Evolutionary conservation across 2,329 filamentous ascomycete species (phyloP).

Genomic region (Alternaria triticimaculans): DNA sequence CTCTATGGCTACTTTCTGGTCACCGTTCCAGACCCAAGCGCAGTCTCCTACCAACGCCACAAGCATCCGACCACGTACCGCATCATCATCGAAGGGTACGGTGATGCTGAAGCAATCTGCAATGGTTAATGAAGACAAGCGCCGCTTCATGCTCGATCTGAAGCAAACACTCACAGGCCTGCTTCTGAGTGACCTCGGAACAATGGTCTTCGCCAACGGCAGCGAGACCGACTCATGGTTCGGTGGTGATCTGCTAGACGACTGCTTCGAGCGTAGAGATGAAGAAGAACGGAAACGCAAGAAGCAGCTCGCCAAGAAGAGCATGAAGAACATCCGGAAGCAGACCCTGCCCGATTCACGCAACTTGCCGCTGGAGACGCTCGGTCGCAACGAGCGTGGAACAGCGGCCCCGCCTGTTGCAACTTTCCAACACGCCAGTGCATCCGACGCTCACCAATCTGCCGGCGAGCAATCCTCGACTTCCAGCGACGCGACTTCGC

Average conservation of each 20-base stretch:
- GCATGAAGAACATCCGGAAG: slow-evolving; percentile 67
- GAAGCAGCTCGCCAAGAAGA: slow-evolving; percentile 52
- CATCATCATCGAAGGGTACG: slow-evolving; percentile 72
- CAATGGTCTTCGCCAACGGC: slow-evolving; percentile 82
- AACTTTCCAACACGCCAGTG: slow-evolving; percentile 51
- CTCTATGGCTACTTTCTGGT: slow-evolving; percentile 85
- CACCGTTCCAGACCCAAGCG: slow-evolving; percentile 75
- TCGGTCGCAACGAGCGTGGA: slow-evolving; percentile 51
- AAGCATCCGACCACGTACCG: slow-evolving; percentile 68
- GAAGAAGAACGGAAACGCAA: slow-evolving; percentile 51
- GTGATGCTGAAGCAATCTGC: slow-evolving; percentile 64
- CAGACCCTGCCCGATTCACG: slow-evolving; percentile 43
- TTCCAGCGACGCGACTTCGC: slow-evolving; percentile 54
- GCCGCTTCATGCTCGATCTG: slow-evolving; percentile 77
- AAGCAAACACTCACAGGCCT: slow-evolving; percentile 83
- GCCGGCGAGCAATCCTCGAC: slow-evolving; percentile 55
- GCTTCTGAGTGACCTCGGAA: slow-evolving; percentile 86
- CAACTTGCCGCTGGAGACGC: slow-evolving; percentile 51
- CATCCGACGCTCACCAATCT: slow-evolving; percentile 49
- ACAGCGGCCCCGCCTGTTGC: slow-evolving; percentile 51
- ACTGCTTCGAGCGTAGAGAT: slow-evolving; percentile 51
- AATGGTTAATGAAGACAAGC: slow-evolving; percentile 71
- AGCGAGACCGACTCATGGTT: slow-evolving; percentile 96
- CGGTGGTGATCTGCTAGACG: slow-evolving; percentile 61
- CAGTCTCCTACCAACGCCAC: slow-evolving; percentile 69